These are phyloP conservation scores for Cylindrotheca fusiformis DNA, from an alignment of 108 stramenopile species.

Conservation along the genomic window DNA sequence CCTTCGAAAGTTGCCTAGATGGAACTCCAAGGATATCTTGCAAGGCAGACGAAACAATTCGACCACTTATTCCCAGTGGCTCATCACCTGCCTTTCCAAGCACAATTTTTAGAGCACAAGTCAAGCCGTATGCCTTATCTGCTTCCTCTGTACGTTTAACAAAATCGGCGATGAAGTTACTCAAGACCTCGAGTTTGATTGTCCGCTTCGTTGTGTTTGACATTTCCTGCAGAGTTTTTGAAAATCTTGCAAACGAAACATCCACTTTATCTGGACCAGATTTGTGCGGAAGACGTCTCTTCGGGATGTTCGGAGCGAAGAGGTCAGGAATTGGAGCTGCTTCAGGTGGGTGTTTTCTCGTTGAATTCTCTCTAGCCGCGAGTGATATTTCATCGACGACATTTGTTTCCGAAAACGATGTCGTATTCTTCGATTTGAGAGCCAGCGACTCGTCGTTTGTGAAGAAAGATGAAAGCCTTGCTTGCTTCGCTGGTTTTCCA, in stretches of 20 bases:
- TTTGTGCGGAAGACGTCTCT: background rate
- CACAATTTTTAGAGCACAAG: slow-evolving; percentile 14
- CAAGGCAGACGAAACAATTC: slow-evolving; percentile 38
- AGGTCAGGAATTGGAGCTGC: too few relatives aligned
- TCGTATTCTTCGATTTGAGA: background rate
- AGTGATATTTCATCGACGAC: background rate
- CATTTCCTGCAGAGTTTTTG: slow-evolving; percentile 32
- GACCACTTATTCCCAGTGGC: slow-evolving; percentile 40
- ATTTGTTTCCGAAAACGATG: background rate
- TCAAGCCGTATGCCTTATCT: slow-evolving; percentile 14
- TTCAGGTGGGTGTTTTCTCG: background rate
- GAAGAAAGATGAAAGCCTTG: background rate
- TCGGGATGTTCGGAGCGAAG: too few relatives aligned
- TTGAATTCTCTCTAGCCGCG: background rate
- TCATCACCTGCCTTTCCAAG: slow-evolving; percentile 13
- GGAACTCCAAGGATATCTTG: slow-evolving; percentile 30
- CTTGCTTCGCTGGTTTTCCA: background rate
- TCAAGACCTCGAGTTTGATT: slow-evolving; percentile 30
- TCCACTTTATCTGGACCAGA: background rate
- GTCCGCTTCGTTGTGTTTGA: slow-evolving; percentile 39
- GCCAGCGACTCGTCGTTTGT: background rate
- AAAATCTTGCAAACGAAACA: slow-evolving; percentile 24
- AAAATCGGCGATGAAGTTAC: slow-evolving; percentile 13
- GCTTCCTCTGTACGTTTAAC: background rate
- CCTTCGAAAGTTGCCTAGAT: slow-evolving; percentile 29